These are phyloP conservation scores for Trametes versicolor DNA, from an alignment of 1,284 basidiomycete species.

Conservation along the genomic window DNA sequence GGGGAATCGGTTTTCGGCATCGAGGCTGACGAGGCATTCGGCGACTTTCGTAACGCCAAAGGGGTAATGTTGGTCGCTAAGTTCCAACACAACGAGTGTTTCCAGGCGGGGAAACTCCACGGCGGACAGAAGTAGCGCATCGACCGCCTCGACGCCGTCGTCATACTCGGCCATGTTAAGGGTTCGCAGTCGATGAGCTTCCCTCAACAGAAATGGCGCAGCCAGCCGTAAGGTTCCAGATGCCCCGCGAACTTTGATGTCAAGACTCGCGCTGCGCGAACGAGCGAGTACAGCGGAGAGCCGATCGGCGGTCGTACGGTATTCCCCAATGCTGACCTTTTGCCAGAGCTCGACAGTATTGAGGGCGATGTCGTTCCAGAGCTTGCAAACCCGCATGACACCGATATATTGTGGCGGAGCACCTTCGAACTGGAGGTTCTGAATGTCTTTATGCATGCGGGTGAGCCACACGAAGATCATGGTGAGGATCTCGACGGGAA, in stretches of 20 bases:
- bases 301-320: neutral
- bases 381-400: constrained; percentile 52
- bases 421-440: no score
- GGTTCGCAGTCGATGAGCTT: neutral
- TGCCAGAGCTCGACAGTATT: constrained; percentile 58
- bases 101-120: neutral
- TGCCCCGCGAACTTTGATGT: neutral
- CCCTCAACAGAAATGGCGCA: neutral
- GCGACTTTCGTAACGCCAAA: neutral
- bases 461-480: neutral
- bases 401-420: neutral
- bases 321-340: neutral
- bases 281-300: neutral
- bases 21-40: neutral
- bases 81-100: neutral
- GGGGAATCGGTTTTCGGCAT: neutral
- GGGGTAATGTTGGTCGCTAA: no score
- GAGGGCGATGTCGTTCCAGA: constrained; percentile 60
- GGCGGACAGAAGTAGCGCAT: neutral
- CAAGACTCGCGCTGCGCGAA: neutral
- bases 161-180: neutral
- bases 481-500: constrained; percentile 5
- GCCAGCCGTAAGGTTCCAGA: neutral
- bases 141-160: neutral
- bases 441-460: neutral